phyloP scores from a whole-genome alignment of 2,329 filamentous ascomycete species.

The Tolypocladium ovalisporum region DNA sequence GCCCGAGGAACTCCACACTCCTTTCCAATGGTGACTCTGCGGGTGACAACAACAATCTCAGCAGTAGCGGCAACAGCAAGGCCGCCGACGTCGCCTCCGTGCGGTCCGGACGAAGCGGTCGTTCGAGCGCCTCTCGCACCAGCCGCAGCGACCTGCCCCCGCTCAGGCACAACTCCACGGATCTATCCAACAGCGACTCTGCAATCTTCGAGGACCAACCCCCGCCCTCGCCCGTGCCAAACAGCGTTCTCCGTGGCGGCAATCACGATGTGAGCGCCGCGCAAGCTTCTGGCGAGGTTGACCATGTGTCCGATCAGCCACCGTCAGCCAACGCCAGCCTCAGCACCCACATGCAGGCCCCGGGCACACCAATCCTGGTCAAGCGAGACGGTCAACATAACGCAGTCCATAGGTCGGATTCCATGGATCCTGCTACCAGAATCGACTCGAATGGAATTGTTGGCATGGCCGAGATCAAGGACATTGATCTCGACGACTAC shows the following conservation, averaged over 20 bases:
- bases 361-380: conserved; percentile 82
- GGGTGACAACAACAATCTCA: conserved; percentile 41
- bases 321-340: conserved; percentile 55
- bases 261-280: conserved; percentile 72
- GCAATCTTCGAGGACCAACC: conserved; percentile 41
- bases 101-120: conserved; percentile 55
- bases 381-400: conserved; percentile 64
- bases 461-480: conserved; percentile 82
- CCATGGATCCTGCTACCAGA: conserved; percentile 29
- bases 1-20: conserved; percentile 65
- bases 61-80: conserved; percentile 21
- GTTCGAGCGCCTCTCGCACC: conserved; percentile 33
- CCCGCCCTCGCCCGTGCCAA: conserved; percentile 82
- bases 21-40: conserved; percentile 47
- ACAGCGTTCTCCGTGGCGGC: conserved; percentile 59
- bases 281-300: conserved; percentile 81
- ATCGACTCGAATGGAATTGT: conserved; percentile 43
- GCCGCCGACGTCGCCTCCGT: conserved; percentile 61
- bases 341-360: conserved; percentile 50
- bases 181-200: conserved; percentile 29
- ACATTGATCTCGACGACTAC: conserved; percentile 92
- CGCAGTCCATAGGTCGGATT: conserved; percentile 41
- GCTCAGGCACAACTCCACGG: conserved; percentile 29
- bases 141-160: conserved; percentile 33
- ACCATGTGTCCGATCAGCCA: conserved; percentile 85